phyloP scores from a whole-genome alignment of 805 yeast genomes.

The Saturnispora dispora region DNA sequence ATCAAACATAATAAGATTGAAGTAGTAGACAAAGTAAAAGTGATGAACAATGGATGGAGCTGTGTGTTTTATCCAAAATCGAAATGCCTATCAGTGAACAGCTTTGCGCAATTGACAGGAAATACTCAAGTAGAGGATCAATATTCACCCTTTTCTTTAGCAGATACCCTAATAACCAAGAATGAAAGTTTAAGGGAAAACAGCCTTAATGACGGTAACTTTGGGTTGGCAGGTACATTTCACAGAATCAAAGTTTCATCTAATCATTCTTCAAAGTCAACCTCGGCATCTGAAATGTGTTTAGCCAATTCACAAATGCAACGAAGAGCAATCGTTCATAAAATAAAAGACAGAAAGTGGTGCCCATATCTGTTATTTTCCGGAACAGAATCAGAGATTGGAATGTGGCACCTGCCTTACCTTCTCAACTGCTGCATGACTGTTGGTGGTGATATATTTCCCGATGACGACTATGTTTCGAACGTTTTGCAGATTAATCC shows the following conservation, averaged over 20 bases:
- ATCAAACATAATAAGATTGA: not conserved
- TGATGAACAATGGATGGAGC: conserved; percentile 3
- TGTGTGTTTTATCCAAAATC: conserved; percentile 3
- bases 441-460: not conserved
- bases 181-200: conserved; percentile 2
- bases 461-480: conserved; percentile 1
- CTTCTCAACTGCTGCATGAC: not conserved
- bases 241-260: not conserved
- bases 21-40: not conserved
- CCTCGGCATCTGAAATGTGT: not conserved
- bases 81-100: not conserved
- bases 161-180: not conserved
- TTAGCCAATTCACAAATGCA: not conserved
- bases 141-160: not conserved
- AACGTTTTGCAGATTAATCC: conserved; percentile 16
- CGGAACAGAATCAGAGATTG: not conserved
- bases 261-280: not conserved
- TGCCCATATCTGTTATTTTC: not conserved
- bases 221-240: conserved; percentile 6
- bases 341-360: not conserved
- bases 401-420: conserved; percentile 1
- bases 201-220: not conserved
- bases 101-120: conserved; percentile 3
- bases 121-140: not conserved
- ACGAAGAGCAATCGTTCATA: conserved; percentile 1